phyloP scores from a whole-genome alignment of 2,329 filamentous ascomycete species.

The Pezicula radicicola region DNA sequence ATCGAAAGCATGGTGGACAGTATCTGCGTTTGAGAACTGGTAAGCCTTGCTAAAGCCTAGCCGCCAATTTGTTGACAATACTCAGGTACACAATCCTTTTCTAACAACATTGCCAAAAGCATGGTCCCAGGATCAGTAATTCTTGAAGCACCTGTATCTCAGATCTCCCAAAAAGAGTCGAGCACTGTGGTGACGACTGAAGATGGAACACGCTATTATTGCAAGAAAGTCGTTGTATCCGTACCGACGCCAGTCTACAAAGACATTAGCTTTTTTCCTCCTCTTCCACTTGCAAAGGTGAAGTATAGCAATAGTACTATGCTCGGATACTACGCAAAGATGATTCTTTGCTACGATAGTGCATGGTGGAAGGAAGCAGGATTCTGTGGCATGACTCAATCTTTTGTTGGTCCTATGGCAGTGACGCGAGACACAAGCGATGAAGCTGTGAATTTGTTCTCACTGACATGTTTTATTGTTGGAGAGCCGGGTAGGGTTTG shows the following conservation, averaged over 20 bases:
- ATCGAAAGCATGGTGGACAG: constrained; percentile 44
- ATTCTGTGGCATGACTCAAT: constrained; percentile 43
- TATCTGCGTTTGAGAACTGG: constrained; percentile 1
- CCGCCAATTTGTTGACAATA: constrained; percentile 28
- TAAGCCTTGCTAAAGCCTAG: constrained; percentile 33
- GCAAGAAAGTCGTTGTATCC: constrained; percentile 39
- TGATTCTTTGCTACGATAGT: constrained; percentile 35
- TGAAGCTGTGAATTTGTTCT: constrained; percentile 25
- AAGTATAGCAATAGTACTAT: constrained; percentile 31
- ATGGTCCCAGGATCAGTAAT: constrained; percentile 17
- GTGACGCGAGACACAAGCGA: constrained; percentile 42
- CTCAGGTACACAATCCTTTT: constrained; percentile 23
- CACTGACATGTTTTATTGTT: constrained; percentile 38
- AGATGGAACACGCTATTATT: not conserved
- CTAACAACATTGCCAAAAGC: constrained; percentile 29
- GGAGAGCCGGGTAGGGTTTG: constrained; percentile 33
- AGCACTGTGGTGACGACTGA: constrained; percentile 19
- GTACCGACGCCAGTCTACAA: constrained; percentile 43
- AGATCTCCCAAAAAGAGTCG: constrained; percentile 23
- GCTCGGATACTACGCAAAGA: constrained; percentile 45
- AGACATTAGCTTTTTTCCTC: constrained; percentile 41
- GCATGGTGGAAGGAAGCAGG: constrained; percentile 43
- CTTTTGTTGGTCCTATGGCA: constrained; percentile 41
- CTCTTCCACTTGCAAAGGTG: constrained; percentile 34
- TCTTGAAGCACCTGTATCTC: constrained; percentile 23